Conservation (phyloP, 306 rosid genomes). For the Quercus glauca region DNA sequence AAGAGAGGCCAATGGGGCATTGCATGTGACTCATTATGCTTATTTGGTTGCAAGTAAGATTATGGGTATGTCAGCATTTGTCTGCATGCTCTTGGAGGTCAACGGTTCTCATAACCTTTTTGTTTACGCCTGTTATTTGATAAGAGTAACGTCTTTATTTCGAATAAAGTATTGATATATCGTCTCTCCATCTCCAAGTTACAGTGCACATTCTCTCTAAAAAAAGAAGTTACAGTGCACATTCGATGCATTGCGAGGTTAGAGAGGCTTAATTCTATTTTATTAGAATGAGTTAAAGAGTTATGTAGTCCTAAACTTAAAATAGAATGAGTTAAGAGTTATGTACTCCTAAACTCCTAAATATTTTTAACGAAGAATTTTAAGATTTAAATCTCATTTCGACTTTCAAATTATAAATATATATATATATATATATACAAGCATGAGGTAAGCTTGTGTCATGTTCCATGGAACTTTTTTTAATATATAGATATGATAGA, state of each 20-base stretch:
- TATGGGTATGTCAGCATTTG: slow-evolving; percentile 7
- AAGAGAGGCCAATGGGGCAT: slow-evolving; percentile 9
- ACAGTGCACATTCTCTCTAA: slow-evolving; percentile 51
- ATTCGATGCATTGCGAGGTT: slow-evolving; percentile 39
- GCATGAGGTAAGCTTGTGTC: too few species aligned
- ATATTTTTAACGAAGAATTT: too few species aligned
- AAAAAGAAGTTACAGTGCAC: slow-evolving; percentile 33
- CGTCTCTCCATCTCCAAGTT: slow-evolving; percentile 11
- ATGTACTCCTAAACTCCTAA: too few species aligned
- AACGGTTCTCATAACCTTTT: slow-evolving; percentile 29
- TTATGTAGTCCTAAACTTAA: too few species aligned
- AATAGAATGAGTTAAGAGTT: too few species aligned
- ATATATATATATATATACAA: too few species aligned
- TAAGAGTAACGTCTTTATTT: slow-evolving; percentile 22
- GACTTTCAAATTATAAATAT: too few species aligned
- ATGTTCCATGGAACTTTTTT: too few species aligned
- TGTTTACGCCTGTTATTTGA: slow-evolving; percentile 5
- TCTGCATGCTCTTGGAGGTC: slow-evolving; percentile 38
- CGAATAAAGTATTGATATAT: background rate
- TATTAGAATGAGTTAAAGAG: too few species aligned
- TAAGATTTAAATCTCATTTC: too few species aligned
- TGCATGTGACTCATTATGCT: slow-evolving; percentile 46
- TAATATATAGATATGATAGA: too few species aligned
- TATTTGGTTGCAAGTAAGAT: slow-evolving; percentile 25
- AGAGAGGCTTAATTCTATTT: too few species aligned